phyloP scores from a whole-genome alignment of 805 yeast genomes.

The Wickerhamiella nectarea region DNA sequence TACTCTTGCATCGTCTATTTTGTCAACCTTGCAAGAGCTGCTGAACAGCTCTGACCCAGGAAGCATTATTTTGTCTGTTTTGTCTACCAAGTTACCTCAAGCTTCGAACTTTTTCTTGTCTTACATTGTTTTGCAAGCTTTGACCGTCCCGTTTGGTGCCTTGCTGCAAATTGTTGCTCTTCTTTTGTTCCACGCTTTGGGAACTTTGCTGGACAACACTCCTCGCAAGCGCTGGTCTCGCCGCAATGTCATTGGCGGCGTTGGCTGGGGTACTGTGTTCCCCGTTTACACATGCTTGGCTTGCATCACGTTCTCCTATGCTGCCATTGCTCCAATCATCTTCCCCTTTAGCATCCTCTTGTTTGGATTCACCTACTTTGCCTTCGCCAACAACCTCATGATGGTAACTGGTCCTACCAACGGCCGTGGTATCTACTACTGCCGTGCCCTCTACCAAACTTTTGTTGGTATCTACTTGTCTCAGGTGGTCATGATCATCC shows the following conservation, averaged over 20 bases:
- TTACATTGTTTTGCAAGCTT: conserved; percentile 69
- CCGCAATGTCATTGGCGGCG: conserved; percentile 45
- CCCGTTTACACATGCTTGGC: conserved; percentile 66
- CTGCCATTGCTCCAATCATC: conserved; percentile 78
- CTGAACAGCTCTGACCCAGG: conserved; percentile 62
- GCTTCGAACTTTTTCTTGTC: conserved; percentile 83
- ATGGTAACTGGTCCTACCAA: conserved; percentile 64
- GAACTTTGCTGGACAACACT: conserved; percentile 62
- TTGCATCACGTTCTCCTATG: conserved; percentile 58
- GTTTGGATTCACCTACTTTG: conserved; percentile 58
- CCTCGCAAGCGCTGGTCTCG: conserved; percentile 90
- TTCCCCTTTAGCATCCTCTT: conserved; percentile 59
- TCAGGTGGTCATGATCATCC: conserved; percentile 70
- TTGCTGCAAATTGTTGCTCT: conserved; percentile 64
- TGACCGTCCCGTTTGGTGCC: conserved; percentile 61
- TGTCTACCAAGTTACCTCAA: conserved; percentile 69
- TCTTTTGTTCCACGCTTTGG: conserved; percentile 55
- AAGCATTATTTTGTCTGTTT: conserved; percentile 35
- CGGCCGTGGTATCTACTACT: conserved; percentile 69
- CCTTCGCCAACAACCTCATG: conserved; percentile 62
- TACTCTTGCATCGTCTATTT: conserved; percentile 71
- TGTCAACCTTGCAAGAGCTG: conserved; percentile 59
- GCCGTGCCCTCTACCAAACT: conserved; percentile 79
- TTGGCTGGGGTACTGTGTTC: conserved; percentile 71
- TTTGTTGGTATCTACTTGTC: conserved; percentile 80